phyloP scores from a whole-genome alignment of 495 filamentous ascomycete genomes.

The Hyphodiscus hymeniophilus region DNA sequence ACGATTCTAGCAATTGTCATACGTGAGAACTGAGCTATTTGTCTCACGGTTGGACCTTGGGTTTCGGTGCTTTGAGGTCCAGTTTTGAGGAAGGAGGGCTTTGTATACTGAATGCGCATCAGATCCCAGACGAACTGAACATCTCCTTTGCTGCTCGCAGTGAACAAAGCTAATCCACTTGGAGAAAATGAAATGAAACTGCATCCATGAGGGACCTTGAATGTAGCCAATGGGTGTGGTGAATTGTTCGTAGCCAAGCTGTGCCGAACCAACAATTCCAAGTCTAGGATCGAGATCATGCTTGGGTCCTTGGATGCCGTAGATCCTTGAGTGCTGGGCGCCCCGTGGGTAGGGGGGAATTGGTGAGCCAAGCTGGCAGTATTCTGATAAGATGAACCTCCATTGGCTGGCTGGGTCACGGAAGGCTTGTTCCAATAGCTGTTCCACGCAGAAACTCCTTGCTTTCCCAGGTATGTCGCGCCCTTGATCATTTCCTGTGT shows the following conservation, averaged over 20 bases:
- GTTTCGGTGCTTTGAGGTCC: conserved; percentile 25
- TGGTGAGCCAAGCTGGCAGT: conserved; percentile 25
- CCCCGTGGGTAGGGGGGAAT: conserved; percentile 74
- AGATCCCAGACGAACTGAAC: conserved; percentile 90
- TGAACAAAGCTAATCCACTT: conserved; percentile 74
- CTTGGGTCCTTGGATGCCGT: conserved; percentile 55
- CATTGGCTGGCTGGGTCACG: conserved; percentile 14
- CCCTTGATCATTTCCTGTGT: conserved; percentile 87
- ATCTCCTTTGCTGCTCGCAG: conserved; percentile 86
- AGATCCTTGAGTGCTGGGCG: conserved; percentile 34
- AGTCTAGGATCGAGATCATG: conserved; percentile 76
- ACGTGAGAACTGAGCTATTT: conserved; percentile 77
- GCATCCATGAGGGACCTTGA: conserved; percentile 73
- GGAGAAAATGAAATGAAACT: conserved; percentile 89
- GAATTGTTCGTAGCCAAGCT: conserved; percentile 24
- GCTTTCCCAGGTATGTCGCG: conserved; percentile 74
- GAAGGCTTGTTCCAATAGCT: conserved; percentile 73
- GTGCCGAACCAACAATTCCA: conserved; percentile 51
- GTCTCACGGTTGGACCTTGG: conserved; percentile 56
- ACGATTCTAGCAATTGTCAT: conserved; percentile 86
- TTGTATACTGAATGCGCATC: conserved; percentile 58
- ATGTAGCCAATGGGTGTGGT: conserved; percentile 64
- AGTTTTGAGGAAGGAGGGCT: conserved; percentile 41
- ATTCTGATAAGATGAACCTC: conserved; percentile 15
- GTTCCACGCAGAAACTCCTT: conserved; percentile 79